These are phyloP conservation scores for Phytopythium oedochilum DNA, from an alignment of 352 stramenopile species.

Conservation along the genomic window DNA sequence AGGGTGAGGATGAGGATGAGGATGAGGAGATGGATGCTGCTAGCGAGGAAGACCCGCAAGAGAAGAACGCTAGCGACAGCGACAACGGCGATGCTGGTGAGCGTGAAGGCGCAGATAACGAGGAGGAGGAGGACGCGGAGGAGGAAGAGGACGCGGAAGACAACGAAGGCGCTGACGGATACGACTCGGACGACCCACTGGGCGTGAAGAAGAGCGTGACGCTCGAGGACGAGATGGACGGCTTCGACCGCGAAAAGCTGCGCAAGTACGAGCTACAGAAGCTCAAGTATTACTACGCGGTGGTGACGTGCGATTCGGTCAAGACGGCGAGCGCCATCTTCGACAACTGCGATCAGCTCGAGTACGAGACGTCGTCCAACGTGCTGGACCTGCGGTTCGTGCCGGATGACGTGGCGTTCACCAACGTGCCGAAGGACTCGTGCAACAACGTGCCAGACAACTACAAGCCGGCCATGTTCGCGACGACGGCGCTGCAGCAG, in stretches of 20 bases:
- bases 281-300: conserved; percentile 98
- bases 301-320: conserved; percentile 92
- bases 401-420: conserved; percentile 87
- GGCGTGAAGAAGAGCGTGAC: conserved; percentile 62
- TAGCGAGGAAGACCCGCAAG: not conserved
- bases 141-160: conserved; percentile 24
- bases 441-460: conserved; percentile 82
- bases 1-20: conserved; percentile 7
- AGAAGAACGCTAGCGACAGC: conserved; percentile 15
- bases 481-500: conserved; percentile 88
- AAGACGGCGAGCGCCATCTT: conserved; percentile 93
- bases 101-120: conserved; percentile 7
- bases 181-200: conserved; percentile 71
- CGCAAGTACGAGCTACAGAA: conserved; percentile 96
- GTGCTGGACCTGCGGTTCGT: conserved; percentile 95
- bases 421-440: conserved; percentile 84
- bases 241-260: conserved; percentile 94
- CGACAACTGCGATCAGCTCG: conserved; percentile 94
- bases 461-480: conserved; percentile 95
- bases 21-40: conserved; percentile 1
- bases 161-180: conserved; percentile 30
- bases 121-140: conserved; percentile 15
- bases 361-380: conserved; percentile 96
- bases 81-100: conserved; percentile 11
- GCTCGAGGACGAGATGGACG: conserved; percentile 39